phyloP scores from a whole-genome alignment of 2,329 filamentous ascomycete genomes.

The Monosporascus sp. region DNA sequence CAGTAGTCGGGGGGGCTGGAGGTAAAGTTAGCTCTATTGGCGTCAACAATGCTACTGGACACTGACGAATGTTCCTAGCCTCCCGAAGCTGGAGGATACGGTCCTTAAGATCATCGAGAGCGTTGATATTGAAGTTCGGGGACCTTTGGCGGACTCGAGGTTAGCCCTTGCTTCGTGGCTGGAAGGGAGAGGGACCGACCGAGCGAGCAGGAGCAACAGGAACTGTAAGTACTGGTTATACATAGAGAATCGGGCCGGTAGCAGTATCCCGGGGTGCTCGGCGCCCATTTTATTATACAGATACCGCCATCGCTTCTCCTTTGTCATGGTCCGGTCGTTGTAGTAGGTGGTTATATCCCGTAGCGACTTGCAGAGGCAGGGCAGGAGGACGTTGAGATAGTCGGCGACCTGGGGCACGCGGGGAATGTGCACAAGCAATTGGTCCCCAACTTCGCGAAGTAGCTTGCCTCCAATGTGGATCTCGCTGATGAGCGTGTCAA shows the following conservation, averaged over 20 bases:
- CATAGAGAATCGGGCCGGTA: slow-evolving; percentile 49
- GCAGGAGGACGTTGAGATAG: slow-evolving; percentile 52
- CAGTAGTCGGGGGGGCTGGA: slow-evolving; percentile 21
- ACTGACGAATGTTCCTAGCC: slow-evolving; percentile 48
- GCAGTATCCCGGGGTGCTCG: slow-evolving; percentile 44
- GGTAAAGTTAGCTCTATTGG: slow-evolving; percentile 2
- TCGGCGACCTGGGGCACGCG: slow-evolving; percentile 48
- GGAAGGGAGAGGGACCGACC: slow-evolving; percentile 30
- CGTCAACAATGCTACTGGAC: slow-evolving; percentile 18
- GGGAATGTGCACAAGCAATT: slow-evolving; percentile 44
- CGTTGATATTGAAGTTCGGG: slow-evolving; percentile 50
- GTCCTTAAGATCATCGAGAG: slow-evolving; percentile 43
- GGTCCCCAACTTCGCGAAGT: slow-evolving; percentile 50
- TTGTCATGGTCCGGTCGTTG: slow-evolving; percentile 42
- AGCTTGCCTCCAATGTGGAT: slow-evolving; percentile 38
- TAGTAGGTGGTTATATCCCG: slow-evolving; percentile 48
- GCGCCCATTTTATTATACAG: slow-evolving; percentile 54
- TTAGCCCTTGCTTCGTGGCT: not conserved
- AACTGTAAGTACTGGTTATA: slow-evolving; percentile 51
- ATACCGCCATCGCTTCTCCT: slow-evolving; percentile 49
- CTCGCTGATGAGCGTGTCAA: slow-evolving; percentile 43
- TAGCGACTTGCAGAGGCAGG: slow-evolving; percentile 48
- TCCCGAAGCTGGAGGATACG: slow-evolving; percentile 48
- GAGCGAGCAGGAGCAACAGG: slow-evolving; percentile 45
- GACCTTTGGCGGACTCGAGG: slow-evolving; percentile 28